Base-by-base conservation (phyloP, 2,329 filamentous ascomycete genomes). In the Graphiopsis chlorocephala region DNA sequence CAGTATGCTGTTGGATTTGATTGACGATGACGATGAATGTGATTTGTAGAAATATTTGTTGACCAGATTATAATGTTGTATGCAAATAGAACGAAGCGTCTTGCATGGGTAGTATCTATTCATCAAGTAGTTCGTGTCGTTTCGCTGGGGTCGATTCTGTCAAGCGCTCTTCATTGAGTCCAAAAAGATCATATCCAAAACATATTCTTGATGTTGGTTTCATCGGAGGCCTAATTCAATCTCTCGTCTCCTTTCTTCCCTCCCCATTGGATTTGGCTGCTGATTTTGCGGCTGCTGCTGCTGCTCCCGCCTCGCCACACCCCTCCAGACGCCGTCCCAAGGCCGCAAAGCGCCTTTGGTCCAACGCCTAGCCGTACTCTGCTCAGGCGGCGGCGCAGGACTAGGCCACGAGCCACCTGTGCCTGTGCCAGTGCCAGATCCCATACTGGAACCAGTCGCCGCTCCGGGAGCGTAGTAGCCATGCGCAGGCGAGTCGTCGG, bases 211-310 rank as follows among this genome's bases (percentile, higher is more conserved):
- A 45, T 45, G 1, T 3, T 45, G n/a, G n/a, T 20, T 29, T 58
- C 55, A 58, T 45, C 55, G 55, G 10, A 26, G 17, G 20, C 78
- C 77, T 59, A 78, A 65, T 67, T 80, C 78, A 64, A 80, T 80
- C 68, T 80, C 77, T 59, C 75, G 64, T 68, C 78, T 72, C 61
- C 78, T 68, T 66, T 66, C 65, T 63, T 72, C 70, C 48, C 70
- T 65, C 29, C 78, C 75, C 60, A 77, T 77, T n/a, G 71, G 70
- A 69, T 59, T 69, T 66, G 72, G 74, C 74, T 23, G 73, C 72
- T 56, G 73, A 71, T 10, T 68, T 52, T 77, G 72, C 56, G 33
- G 28, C 8, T 55, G 66, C 59, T 23, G 64, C 68, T 64, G 31
- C 33, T 48, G 45, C 29, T 64, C 53, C 12, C 62, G 12, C n/a